Evolutionary conservation across 1,284 basidiomycete species (phyloP), one percentile per base, ranked within the genome.

Genomic region (Tylopilus orsonianus): DNA sequence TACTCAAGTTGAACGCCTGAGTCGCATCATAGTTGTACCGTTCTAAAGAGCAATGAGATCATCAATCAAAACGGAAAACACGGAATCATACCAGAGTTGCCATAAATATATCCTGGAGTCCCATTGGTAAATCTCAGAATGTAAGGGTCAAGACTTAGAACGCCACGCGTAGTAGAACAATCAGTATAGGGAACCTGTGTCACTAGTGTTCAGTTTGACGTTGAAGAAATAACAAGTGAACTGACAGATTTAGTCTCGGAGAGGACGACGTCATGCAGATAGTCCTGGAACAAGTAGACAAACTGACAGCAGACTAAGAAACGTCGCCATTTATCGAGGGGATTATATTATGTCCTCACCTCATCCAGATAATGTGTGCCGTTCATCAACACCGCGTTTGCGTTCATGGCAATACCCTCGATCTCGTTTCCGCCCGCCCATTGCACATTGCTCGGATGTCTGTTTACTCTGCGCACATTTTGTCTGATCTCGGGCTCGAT

Each of bases 381-480:
- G 46, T 78, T 77, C 14, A 67, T 54, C 19, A 72, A 49, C 3
- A 64, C 68, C 6, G 54, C 46, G 54, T 75, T 77, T 12, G 70
- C 70, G 8, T 18, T 39, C 36, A 73, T 69, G 20, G 74, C 75
- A 29, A 81, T 80, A 0, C 75, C 77, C 59, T 81, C 80, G 48
- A 80, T 77, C 63, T 82, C 80, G 57, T 83, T 82, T 22, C 80
- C 80, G 13, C 79, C 80, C 8, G 80, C 79, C 79, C 81, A 83
- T 46, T 80, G 79, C 3, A 67, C 75, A 55, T 76, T 77, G 59
- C 79, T 81, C 2, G 82, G 78, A 55, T 84, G 81, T 34, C 71
- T 67, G 50, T 80, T 81, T 14, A 80, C 59, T 12, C 79, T 64
- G 13, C 77, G 65, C 16, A 84, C 77, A 46, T 83, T 82, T 65